Conservation (phyloP, 1,284 basidiomycete species). For the Agaricales sp. region DNA sequence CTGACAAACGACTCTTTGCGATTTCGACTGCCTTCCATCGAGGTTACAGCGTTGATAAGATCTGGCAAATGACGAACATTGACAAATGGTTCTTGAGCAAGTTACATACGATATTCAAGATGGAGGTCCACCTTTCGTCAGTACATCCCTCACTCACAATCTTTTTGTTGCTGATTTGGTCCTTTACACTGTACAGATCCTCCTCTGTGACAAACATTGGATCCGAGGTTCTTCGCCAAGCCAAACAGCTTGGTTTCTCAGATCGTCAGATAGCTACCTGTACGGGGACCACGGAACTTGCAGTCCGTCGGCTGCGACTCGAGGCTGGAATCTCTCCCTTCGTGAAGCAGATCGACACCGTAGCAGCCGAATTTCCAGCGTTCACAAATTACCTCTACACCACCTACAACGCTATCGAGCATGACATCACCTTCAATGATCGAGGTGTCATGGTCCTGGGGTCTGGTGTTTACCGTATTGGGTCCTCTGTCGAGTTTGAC, state of each 20-base stretch:
- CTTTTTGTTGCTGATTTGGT: neutral
- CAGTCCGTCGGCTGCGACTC: conserved; percentile 78
- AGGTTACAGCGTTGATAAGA: conserved; percentile 66
- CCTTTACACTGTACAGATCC: conserved; percentile 28
- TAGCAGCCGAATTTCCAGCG: conserved; percentile 97
- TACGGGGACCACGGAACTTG: conserved; percentile 82
- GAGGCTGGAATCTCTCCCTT: conserved; percentile 82
- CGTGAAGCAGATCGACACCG: conserved; percentile 98
- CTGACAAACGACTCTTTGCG: conserved; percentile 57
- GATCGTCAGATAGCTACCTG: conserved; percentile 82
- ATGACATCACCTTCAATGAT: conserved; percentile 86
- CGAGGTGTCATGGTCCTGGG: conserved; percentile 95
- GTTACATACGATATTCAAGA: conserved; percentile 48
- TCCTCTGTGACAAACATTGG: conserved; percentile 65
- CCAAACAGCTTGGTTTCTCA: conserved; percentile 95
- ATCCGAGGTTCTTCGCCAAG: conserved; percentile 60
- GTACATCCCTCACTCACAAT: neutral
- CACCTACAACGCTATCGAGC: conserved; percentile 91
- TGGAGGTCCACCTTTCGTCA: conserved; percentile 25
- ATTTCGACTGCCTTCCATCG: conserved; percentile 50
- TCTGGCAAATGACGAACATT: conserved; percentile 69
- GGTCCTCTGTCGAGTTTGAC: conserved; percentile 98
- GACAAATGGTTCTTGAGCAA: conserved; percentile 74
- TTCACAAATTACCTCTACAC: conserved; percentile 99
- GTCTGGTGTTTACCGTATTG: conserved; percentile 97